Evolutionary conservation across 106 monocot species (phyloP), one percentile per base, ranked within the genome.

Genomic region (Phalaenopsis aphrodite): DNA sequence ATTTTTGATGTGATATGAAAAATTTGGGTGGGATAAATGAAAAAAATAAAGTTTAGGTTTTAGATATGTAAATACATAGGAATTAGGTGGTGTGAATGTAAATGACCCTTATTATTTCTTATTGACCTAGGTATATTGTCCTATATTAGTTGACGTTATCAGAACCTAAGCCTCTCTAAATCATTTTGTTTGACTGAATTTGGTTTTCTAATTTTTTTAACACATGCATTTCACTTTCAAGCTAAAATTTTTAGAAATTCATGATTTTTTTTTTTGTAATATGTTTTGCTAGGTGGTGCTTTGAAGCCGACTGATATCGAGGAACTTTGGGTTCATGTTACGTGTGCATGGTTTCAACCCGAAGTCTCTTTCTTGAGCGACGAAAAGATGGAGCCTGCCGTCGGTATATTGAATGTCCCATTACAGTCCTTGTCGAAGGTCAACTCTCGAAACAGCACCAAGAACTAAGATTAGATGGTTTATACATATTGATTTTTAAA

Each of bases 271-370:
- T 2, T 61, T 69, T 38, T 38, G 69, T 69, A 21, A 38, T 38
- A 39, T 5, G 3, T 38, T 39, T 69, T 69, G 16, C 14, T 61
- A 95, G 95, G 99, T 15, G 99, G 99, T 84, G 99, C 99, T 84
- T 72, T 99, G 74, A 99, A 99, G 87, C 92, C 91, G 55, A 91
- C 99, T 47, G 85, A 93, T 88, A 75, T 91, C 58, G 89, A 87
- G 76, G 69, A 56, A 52, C 78, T 95, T 10, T 99, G 99, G 99
- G 91, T 93, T 80, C 99, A 99, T 87, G 90, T 99, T 55, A 95
- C 95, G 56, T 99, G 99, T 83, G 94, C 95, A 30, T 99, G 99
- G 99, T 99, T 95, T 84, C 94, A 88, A 81, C 95, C 95, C 49
- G 87, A 89, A 84, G 94, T 99, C 6, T 86, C 95, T 80, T 99